Evolutionary conservation across 2,329 filamentous ascomycete species (phyloP), one percentile per base, ranked within the genome.

Genomic region (Rhytidhysteron rufulum): DNA sequence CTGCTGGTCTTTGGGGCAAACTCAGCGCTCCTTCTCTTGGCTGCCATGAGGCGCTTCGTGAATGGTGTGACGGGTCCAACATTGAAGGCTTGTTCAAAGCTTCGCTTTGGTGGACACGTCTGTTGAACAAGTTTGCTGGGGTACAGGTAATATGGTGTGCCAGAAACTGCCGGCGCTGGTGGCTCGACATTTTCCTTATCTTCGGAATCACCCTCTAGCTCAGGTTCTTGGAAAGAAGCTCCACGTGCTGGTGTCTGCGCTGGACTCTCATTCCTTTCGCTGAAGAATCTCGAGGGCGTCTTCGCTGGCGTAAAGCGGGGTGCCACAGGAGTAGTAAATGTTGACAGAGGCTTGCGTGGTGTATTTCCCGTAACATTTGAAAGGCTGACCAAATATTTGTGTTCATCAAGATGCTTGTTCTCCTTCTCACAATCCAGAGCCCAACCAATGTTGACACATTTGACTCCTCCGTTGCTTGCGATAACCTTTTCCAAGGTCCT

Each of bases 401-500:
- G 34, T 41, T 66, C 64, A 34, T 61, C 53, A 32, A 68, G 47
- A 24, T 55, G 55, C 45, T 55, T 57, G 47, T 60, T 58, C 34
- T 54, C 50, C 35, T 57, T 51, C 35, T 67, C 63, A 38, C 60
- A 62, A 24, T 95, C 88, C 47, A 95, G 75, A 40, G 93, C 85
- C 88, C 88, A 95, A 49, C 82, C 83, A 34, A 94, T 85, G 36
- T 88, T 88, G 40, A 95, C 88, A 66, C 88, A 94, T 52, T 87
- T 82, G 27, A 95, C 86, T 21, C 86, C 73, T 5, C 87, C 87
- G 11, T 78, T 75, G 29, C 79, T 82, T 53, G 84, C 78, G 42
- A 81, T 75, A 5, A 91, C 84, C 66, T 89, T 94, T 58, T 94
- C 84, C 49, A 95, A 67, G 1, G 88, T 95, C 19, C 83, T 75